phyloP scores from a whole-genome alignment of 2,329 filamentous ascomycete species.

The Sphaerulina populicola region DNA sequence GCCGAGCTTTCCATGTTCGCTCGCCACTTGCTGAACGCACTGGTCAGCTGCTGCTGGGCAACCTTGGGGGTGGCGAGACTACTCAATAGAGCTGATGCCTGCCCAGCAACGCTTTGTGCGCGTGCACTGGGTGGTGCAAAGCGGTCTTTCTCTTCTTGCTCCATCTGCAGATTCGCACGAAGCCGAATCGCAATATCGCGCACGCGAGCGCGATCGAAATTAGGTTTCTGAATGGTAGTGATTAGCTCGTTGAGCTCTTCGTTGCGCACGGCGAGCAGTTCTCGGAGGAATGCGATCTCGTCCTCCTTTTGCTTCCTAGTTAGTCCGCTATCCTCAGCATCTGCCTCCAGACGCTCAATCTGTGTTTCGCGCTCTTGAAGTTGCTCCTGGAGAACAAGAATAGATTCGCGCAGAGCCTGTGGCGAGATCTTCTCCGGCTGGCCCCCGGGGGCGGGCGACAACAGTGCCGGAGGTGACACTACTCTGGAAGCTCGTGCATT shows the following conservation, averaged over 20 bases:
- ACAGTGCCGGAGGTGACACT: slow-evolving; percentile 31
- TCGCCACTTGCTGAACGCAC: slow-evolving; percentile 95
- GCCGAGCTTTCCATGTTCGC: slow-evolving; percentile 48
- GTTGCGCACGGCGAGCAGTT: slow-evolving; percentile 81
- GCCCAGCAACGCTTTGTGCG: slow-evolving; percentile 38
- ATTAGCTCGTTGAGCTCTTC: slow-evolving; percentile 92
- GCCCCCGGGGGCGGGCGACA: slow-evolving; percentile 26
- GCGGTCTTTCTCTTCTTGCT: slow-evolving; percentile 87
- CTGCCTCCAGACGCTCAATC: slow-evolving; percentile 77
- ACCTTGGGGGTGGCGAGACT: slow-evolving; percentile 74
- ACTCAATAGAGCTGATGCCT: slow-evolving; percentile 64
- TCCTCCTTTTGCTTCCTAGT: slow-evolving; percentile 89
- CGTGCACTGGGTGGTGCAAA: slow-evolving; percentile 40
- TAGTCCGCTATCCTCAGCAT: slow-evolving; percentile 66
- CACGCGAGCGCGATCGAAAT: slow-evolving; percentile 67
- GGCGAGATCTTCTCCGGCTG: slow-evolving; percentile 82
- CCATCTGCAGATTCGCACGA: slow-evolving; percentile 93
- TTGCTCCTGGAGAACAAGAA: slow-evolving; percentile 93
- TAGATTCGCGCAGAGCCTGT: slow-evolving; percentile 89
- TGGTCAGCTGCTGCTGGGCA: slow-evolving; percentile 64
- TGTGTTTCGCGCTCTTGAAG: slow-evolving; percentile 84
- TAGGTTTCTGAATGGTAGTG: slow-evolving; percentile 61
- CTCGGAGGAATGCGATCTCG: slow-evolving; percentile 89
- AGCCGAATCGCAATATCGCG: slow-evolving; percentile 88
- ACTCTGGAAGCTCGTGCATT: slow-evolving; percentile 40